Evolutionary conservation across 2,329 filamentous ascomycete genomes (phyloP), one percentile per base, ranked within the genome.

Genomic region (Ophiostoma australiae): DNA sequence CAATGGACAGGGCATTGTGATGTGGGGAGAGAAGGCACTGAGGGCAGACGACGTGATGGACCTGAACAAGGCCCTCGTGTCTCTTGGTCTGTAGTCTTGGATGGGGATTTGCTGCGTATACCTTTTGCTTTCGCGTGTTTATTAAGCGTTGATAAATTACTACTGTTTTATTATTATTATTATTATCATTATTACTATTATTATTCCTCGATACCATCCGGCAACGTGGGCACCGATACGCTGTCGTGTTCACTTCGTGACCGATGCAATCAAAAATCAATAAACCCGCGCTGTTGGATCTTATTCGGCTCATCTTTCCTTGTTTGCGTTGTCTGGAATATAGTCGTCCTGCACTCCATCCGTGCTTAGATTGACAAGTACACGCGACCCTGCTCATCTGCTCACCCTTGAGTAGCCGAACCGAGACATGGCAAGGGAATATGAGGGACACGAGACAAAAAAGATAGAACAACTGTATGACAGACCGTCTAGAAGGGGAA

Each of bases 31-130:
- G 4, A 85, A 85, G 76, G 82, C 83, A 2, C 70, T 78, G 63
- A 79, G 81, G 71, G 81, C 81, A 1, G 84, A 86, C 73, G 84
- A 86, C 76, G 76, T 84, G 66, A 81, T 86, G 81, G 82, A 84
- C 72, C 74, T 89, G 78, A 88, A 90, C 67, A 80, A 80, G 31
- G 84, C 81, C 1, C 77, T 78, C 1, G 73, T 70, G 69, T 75
- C 77, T 5, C 70, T 81, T 52, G 80, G 79, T n/a, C 71, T 84
- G 35, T 76, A 58, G 23, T 27, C 10, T 55, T 4, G 27, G 52
- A 11, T 55, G 1, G 6, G 52, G 52, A 58, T 15, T 23, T 27
- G 52, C 23, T 58, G 52, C 52, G 27, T 58, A 58, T 58, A 58
- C 52, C 52, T 58, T 58, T 58, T 58, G 52, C n/a, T 58, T 58